Evolutionary conservation across 441 rosid species (phyloP), one percentile per base, ranked within the genome.

Genomic region (Aleurites moluccanus): DNA sequence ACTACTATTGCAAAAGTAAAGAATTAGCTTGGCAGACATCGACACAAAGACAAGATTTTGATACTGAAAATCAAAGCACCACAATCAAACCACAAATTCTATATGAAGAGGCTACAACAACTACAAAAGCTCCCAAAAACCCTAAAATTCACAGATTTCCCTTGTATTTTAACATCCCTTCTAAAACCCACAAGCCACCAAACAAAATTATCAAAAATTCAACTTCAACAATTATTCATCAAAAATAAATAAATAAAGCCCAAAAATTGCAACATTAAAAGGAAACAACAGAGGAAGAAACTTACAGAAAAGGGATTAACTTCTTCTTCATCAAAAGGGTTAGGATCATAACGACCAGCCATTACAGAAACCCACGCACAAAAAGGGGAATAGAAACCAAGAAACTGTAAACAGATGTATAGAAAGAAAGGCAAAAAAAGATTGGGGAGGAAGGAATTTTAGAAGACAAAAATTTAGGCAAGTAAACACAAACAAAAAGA

Each of bases 241-340:
- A 38, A 38, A 35, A 35, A 35, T 35, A 16, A 64, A 59, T 14
- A 25, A 60, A 30, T 8, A 15, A 35, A 52, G 30, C 33, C 60
- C 40, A 35, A 33, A 70, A 27, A 44, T 35, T 2, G 18, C 14
- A 75, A 45, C 55, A 15, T 2, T 4, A 40, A 53, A 67, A 11
- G 3, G 47, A 70, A 67, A n/a, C 57, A 11, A 49, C 3, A 9
- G 61, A 72, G 42, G 38, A 45, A 77, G 67, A 57, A 69, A 84
- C 95, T 86, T 68, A 94, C 98, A 28, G 94, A 82, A 70, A 94
- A 94, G 73, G 97, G 98, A 81, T 94, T 91, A 69, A 91, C 93
- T 69, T 88, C 92, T 45, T 87, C 96, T 45, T 90, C 92, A 52
- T 76, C 96, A 69, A 94, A 92, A 6, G 98, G 97, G 70, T 94